Evolutionary conservation across 768 basidiomycete genomes (phyloP).

Genomic region (Fomitopsis pulvina): DNA sequence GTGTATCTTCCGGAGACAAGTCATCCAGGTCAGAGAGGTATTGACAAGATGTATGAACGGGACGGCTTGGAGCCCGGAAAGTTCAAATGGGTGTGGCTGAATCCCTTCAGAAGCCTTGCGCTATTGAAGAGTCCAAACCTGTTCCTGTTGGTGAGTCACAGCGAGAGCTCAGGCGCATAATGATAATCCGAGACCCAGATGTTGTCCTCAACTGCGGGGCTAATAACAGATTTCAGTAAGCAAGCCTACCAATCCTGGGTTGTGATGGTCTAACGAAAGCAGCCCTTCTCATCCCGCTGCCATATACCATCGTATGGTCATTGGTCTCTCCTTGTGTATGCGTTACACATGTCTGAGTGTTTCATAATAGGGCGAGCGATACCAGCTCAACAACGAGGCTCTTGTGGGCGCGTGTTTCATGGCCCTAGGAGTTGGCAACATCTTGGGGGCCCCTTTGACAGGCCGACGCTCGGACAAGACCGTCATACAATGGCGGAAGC

Average conservation of each 20-base stretch:
- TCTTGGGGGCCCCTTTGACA: conserved; percentile 51
- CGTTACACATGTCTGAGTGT: too few species aligned
- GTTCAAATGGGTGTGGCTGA: conserved; percentile 39
- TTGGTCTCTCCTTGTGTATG: too few species aligned
- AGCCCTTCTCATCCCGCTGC: conserved; percentile 51
- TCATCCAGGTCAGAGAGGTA: conserved; percentile 49
- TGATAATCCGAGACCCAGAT: conserved; percentile 32
- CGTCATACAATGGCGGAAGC: conserved; percentile 40
- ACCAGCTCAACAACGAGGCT: conserved; percentile 49
- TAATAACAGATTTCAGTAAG: conserved; percentile 29
- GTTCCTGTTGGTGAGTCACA: conserved; percentile 39
- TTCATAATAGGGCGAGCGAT: conserved; percentile 42
- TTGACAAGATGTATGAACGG: conserved; percentile 34
- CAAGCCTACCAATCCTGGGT: conserved; percentile 5
- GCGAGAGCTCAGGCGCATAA: background rate
- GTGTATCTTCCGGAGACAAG: conserved; percentile 61
- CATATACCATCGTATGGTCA: conserved; percentile 52
- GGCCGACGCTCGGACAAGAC: conserved; percentile 53
- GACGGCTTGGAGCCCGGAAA: conserved; percentile 7
- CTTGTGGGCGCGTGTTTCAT: conserved; percentile 55
- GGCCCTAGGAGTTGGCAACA: conserved; percentile 53
- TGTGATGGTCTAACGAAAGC: background rate
- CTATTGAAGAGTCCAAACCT: conserved; percentile 58
- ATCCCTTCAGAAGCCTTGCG: conserved; percentile 47
- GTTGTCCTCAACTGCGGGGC: conserved; percentile 28